phyloP scores from a whole-genome alignment of 495 filamentous ascomycete genomes.

The Entonaema liquescens region DNA sequence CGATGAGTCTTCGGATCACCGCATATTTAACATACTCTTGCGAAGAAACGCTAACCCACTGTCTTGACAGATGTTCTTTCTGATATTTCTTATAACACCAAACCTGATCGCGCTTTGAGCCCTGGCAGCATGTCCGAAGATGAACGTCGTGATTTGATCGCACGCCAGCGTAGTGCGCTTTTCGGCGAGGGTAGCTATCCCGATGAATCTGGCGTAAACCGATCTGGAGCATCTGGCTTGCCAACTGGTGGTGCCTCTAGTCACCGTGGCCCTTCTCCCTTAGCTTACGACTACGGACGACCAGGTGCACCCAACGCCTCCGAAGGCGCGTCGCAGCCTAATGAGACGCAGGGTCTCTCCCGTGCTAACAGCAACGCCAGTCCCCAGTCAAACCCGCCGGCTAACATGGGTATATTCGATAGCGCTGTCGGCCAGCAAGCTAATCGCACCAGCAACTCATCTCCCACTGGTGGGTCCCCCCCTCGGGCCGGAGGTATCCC shows the following conservation, averaged over 20 bases:
- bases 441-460: constrained; percentile 87
- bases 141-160: constrained; percentile 93
- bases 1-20: constrained; percentile 44
- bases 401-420: constrained; percentile 72
- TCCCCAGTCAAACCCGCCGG: constrained; percentile 72
- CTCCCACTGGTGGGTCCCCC: constrained; percentile 82
- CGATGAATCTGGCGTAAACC: constrained; percentile 68
- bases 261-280: constrained; percentile 66
- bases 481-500: constrained; percentile 69
- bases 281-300: constrained; percentile 59
- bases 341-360: constrained; percentile 68
- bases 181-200: constrained; percentile 79
- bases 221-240: constrained; percentile 60
- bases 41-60: constrained; percentile 55
- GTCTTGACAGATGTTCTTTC: constrained; percentile 73
- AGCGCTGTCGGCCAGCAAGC: constrained; percentile 73
- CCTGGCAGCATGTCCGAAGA: constrained; percentile 91
- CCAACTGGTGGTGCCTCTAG: constrained; percentile 56
- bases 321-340: constrained; percentile 55
- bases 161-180: constrained; percentile 90
- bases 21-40: constrained; percentile 18
- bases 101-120: constrained; percentile 91
- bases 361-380: constrained; percentile 90
- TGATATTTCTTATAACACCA: constrained; percentile 78
- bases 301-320: constrained; percentile 51